Evolutionary conservation across 164 flowering plant genomes (phyloP).

Genomic region (Macadamia tetraphylla): DNA sequence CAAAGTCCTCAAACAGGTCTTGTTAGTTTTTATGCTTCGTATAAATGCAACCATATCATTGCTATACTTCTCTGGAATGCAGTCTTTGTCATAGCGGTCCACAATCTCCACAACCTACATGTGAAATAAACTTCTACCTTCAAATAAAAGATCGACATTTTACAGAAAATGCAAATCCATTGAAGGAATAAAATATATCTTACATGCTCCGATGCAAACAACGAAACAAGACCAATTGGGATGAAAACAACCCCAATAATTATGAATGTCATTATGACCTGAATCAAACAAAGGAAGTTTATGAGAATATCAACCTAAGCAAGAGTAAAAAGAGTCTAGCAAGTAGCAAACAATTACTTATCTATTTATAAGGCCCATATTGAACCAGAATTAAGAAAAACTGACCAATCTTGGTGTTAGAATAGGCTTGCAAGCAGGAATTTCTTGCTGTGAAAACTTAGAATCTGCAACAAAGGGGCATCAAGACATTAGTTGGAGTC

Average conservation of each 20-base stretch:
- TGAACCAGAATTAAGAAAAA: not conserved
- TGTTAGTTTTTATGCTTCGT: conserved; percentile 40
- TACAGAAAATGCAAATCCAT: not conserved
- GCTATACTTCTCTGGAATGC: conserved; percentile 39
- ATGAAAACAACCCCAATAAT: conserved; percentile 62
- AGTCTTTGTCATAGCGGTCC: conserved; percentile 59
- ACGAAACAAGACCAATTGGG: conserved; percentile 78
- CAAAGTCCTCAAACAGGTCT: conserved; percentile 55
- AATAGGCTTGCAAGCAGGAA: conserved; percentile 93
- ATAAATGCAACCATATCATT: conserved; percentile 38
- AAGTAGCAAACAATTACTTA: not conserved
- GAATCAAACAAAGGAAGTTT: conserved; percentile 13
- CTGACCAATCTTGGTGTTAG: conserved; percentile 84
- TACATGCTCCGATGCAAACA: conserved; percentile 79
- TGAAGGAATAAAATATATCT: conserved; percentile 1
- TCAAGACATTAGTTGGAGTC: conserved; percentile 1
- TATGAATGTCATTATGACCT: conserved; percentile 70
- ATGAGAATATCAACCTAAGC: not conserved
- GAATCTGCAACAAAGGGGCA: conserved; percentile 52
- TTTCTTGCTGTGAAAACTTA: conserved; percentile 88
- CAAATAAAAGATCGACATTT: not conserved
- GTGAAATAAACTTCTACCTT: conserved; percentile 1
- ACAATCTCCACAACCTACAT: conserved; percentile 79
- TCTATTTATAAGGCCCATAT: not conserved
- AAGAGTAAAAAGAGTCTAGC: not conserved